Percentiles rank a stretch among this genome's conserved stretches.
Evolutionary conservation across 1,139 yeast species (phyloP).

Genomic region (Yamadazyma dendronema): DNA sequence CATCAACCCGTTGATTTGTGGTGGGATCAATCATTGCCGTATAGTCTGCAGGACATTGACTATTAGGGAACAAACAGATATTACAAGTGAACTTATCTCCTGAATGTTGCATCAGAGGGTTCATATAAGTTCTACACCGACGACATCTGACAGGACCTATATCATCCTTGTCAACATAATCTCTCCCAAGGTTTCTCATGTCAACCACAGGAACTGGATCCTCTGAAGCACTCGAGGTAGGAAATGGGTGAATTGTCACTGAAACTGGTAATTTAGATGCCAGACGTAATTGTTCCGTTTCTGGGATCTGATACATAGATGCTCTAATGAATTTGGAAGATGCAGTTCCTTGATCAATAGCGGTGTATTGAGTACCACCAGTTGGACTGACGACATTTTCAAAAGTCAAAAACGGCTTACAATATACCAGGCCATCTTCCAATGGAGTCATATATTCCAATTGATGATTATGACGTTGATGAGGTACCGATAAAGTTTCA

Average conservation of each 20-base stretch:
- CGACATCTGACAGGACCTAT: slow-evolving; percentile 83
- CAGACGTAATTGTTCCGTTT: slow-evolving; percentile 64
- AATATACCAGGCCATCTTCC: slow-evolving; percentile 17
- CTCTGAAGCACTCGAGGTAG: slow-evolving; percentile 50
- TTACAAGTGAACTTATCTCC: slow-evolving; percentile 77
- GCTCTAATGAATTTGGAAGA: slow-evolving; percentile 78
- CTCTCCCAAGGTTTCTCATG: slow-evolving; percentile 40
- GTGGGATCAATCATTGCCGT: slow-evolving; percentile 54
- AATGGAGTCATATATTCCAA: slow-evolving; percentile 36
- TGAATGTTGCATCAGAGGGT: slow-evolving; percentile 77
- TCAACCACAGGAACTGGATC: slow-evolving; percentile 66
- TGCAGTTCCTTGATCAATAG: slow-evolving; percentile 81
- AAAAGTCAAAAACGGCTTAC: slow-evolving; percentile 60
- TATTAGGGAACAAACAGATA: slow-evolving; percentile 75
- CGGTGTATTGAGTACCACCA: slow-evolving; percentile 68
- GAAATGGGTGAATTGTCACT: slow-evolving; percentile 80
- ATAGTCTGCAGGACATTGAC: slow-evolving; percentile 68
- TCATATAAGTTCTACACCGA: slow-evolving; percentile 87
- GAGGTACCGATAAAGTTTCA: slow-evolving; percentile 47
- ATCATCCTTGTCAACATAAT: slow-evolving; percentile 24
- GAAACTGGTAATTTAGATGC: slow-evolving; percentile 82
- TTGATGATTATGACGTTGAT: slow-evolving; percentile 56
- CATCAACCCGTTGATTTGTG: slow-evolving; percentile 61
- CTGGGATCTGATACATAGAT: slow-evolving; percentile 84
- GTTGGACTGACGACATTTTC: slow-evolving; percentile 79